These are phyloP conservation scores for Sonneratia caseolaris DNA, from an alignment of 345 rosid genomes.

Conservation along the genomic window DNA sequence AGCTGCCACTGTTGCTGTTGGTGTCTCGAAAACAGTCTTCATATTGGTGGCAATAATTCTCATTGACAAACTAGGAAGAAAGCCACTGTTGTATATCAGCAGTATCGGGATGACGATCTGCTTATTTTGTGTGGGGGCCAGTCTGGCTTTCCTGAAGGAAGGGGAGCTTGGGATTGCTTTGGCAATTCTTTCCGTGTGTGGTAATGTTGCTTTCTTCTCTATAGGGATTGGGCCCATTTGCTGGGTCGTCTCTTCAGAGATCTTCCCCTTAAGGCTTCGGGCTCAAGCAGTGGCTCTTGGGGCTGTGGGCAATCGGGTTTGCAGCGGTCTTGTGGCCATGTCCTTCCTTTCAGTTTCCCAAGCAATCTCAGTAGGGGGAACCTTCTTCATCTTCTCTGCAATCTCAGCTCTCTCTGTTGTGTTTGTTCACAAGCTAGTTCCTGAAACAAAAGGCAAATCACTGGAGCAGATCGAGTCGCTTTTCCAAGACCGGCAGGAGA, in stretches of 20 bases:
- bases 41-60: conserved; percentile 60
- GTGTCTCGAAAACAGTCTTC: conserved; percentile 52
- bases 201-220: conserved; percentile 74
- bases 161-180: conserved; percentile 34
- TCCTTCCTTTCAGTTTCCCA: conserved; percentile 59
- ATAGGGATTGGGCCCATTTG: conserved; percentile 75
- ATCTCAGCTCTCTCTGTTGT: conserved; percentile 53
- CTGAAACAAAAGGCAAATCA: conserved; percentile 21
- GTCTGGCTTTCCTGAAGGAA: conserved; percentile 43
- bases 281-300: conserved; percentile 85
- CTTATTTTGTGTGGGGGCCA: conserved; percentile 43
- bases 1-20: conserved; percentile 70
- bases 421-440: conserved; percentile 45
- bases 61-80: conserved; percentile 59
- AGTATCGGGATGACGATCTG: conserved; percentile 76
- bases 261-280: conserved; percentile 61
- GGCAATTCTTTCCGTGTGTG: conserved; percentile 51
- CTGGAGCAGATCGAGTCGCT: conserved; percentile 64
- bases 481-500: conserved; percentile 34
- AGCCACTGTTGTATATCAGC: conserved; percentile 71
- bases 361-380: conserved; percentile 54
- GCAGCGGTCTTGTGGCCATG: conserved; percentile 74
- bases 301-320: conserved; percentile 63
- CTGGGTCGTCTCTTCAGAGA: conserved; percentile 79
- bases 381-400: conserved; percentile 47